Conservation (phyloP, 2,329 filamentous ascomycete genomes). For the Zymoseptoria tritici region DNA sequence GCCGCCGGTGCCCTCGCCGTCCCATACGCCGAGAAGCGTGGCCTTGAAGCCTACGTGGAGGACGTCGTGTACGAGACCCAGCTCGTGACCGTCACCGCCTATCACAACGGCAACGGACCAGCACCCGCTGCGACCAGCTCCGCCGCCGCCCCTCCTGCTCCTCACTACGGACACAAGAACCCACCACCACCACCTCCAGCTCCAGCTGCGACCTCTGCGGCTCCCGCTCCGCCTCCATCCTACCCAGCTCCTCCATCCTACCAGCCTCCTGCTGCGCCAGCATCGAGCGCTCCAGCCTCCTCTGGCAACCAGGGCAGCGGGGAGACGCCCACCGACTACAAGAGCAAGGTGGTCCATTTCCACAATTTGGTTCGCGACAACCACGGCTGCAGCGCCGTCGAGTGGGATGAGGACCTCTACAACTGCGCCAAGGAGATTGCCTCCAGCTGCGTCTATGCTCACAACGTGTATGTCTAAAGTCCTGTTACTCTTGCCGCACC, state of each 20-base stretch:
- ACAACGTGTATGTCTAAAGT: constrained; percentile 60
- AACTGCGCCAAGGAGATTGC: constrained; percentile 58
- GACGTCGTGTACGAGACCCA: constrained; percentile 26
- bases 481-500: neutral
- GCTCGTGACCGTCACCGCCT: constrained; percentile 29
- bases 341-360: constrained; percentile 51
- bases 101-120: constrained; percentile 7
- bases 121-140: constrained; percentile 12
- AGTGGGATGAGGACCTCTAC: constrained; percentile 60
- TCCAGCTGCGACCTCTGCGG: constrained; percentile 1
- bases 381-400: constrained; percentile 61
- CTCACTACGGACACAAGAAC: constrained; percentile 18
- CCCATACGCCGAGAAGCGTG: constrained; percentile 26
- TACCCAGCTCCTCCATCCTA: neutral
- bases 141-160: constrained; percentile 7
- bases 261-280: neutral
- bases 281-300: constrained; percentile 4
- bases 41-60: constrained; percentile 23
- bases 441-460: constrained; percentile 60
- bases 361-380: constrained; percentile 85
- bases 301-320: constrained; percentile 1
- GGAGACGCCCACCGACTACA: constrained; percentile 20
- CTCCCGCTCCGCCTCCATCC: neutral
- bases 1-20: constrained; percentile 30
- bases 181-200: constrained; percentile 10